phyloP scores from a whole-genome alignment of 176 grass and related monocot species.

The Cymbopogon citratus region DNA sequence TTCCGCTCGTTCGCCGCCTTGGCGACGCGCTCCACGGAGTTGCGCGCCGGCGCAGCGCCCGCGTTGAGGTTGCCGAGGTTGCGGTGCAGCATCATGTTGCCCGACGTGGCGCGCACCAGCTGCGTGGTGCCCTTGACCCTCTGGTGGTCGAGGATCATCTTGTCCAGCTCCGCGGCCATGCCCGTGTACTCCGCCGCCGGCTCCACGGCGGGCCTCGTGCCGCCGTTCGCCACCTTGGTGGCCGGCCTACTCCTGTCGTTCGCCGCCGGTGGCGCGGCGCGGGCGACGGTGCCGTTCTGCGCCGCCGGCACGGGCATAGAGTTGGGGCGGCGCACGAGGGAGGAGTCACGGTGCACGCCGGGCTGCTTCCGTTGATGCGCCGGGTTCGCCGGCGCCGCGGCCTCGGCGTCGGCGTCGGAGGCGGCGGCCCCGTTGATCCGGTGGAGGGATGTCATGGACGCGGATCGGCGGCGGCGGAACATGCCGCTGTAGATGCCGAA shows the following conservation, averaged over 20 bases:
- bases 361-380: conserved; percentile 24
- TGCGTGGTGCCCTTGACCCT: conserved; percentile 48
- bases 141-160: conserved; percentile 74
- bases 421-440: conserved; percentile 9
- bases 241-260: neutral
- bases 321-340: conserved; percentile 26
- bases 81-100: conserved; percentile 85
- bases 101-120: conserved; percentile 70
- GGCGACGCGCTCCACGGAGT: conserved; percentile 27
- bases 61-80: conserved; percentile 79
- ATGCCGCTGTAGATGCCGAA: conserved; percentile 58
- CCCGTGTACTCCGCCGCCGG: conserved; percentile 46
- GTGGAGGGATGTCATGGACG: conserved; percentile 55
- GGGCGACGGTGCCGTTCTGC: neutral
- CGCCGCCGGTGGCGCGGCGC: neutral
- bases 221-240: conserved; percentile 14
- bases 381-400: neutral
- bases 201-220: neutral
- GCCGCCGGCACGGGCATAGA: neutral
- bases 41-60: neutral
- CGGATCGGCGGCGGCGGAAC: conserved; percentile 65
- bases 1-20: conserved; percentile 35
- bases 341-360: conserved; percentile 18
- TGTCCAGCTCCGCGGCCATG: conserved; percentile 75
- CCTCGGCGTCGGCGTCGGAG: neutral